These are phyloP conservation scores for Pleurotus djamor DNA, from an alignment of 768 basidiomycete species.

Conservation along the genomic window DNA sequence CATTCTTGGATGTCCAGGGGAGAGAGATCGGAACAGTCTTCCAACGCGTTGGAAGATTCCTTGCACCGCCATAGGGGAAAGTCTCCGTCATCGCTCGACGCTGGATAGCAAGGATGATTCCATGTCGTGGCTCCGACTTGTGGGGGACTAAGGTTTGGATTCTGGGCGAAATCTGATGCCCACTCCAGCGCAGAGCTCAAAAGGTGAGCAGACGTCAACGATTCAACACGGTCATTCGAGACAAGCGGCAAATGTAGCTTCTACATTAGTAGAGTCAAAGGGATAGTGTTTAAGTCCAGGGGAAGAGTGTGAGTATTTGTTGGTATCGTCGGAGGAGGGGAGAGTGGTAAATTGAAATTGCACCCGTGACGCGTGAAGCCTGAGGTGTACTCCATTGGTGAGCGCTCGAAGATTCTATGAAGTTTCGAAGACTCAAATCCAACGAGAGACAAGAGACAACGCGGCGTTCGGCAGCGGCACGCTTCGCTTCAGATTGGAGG, in stretches of 20 bases:
- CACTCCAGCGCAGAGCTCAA: neutral
- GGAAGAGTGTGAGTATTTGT: conserved; percentile 33
- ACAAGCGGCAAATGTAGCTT: neutral
- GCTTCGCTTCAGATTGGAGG: conserved; percentile 21
- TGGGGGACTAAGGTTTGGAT: conserved; percentile 10
- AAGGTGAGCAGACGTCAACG: neutral
- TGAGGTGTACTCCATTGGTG: conserved; percentile 28
- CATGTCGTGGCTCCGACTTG: conserved; percentile 11
- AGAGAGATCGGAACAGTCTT: conserved; percentile 5
- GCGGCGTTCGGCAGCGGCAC: conserved; percentile 19
- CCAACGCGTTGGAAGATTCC: neutral
- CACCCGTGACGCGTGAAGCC: too few relatives aligned
- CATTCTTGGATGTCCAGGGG: conserved; percentile 18
- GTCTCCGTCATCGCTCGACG: neutral
- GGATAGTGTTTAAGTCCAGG: conserved; percentile 18
- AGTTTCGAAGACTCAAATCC: neutral
- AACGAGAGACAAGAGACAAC: neutral
- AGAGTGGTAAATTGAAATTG: conserved; percentile 28
- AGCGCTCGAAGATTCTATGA: conserved; percentile 30
- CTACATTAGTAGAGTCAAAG: neutral
- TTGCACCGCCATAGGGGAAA: neutral
- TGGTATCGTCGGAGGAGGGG: conserved; percentile 42
- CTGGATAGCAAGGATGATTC: conserved; percentile 10
- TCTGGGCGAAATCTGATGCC: conserved; percentile 12
- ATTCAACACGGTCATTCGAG: conserved; percentile 12